phyloP scores from a whole-genome alignment of 1,284 basidiomycete species.

The Cystobasidium pallidum region DNA sequence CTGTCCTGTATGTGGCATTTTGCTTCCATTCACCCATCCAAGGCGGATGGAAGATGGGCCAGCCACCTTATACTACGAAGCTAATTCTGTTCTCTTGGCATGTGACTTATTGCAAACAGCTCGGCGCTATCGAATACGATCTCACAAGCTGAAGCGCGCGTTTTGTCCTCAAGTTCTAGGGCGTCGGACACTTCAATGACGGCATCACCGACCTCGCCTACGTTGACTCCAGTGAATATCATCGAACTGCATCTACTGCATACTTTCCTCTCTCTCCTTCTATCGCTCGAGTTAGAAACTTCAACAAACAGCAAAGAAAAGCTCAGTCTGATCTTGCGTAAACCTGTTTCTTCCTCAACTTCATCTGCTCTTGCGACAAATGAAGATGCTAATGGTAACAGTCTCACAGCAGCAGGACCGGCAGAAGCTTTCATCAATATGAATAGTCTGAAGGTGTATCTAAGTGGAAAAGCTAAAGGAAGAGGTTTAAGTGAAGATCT shows the following conservation, averaged over 20 bases:
- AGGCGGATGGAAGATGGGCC: no score
- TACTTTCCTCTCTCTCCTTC: conserved; percentile 22
- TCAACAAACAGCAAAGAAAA: conserved; percentile 6
- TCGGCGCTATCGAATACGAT: background rate
- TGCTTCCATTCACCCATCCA: no score
- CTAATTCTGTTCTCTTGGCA: conserved; percentile 1
- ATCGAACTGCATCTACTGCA: conserved; percentile 30
- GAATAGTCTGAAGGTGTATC: conserved; percentile 46
- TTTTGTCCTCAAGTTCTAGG: background rate
- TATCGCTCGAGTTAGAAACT: conserved; percentile 8
- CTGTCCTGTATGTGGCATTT: conserved; percentile 8
- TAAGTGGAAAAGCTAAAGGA: conserved; percentile 45
- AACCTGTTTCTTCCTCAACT: background rate
- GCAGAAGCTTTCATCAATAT: conserved; percentile 45
- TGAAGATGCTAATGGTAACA: background rate
- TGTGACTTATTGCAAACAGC: background rate
- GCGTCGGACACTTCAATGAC: background rate
- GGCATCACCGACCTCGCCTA: conserved; percentile 1
- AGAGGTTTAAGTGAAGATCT: conserved; percentile 49
- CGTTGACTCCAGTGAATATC: conserved; percentile 20
- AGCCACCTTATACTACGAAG: background rate
- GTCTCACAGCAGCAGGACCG: background rate
- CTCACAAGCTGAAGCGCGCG: conserved; percentile 1
- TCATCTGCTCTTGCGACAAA: background rate
- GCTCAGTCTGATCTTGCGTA: conserved; percentile 7